phyloP scores from a whole-genome alignment of 179 eudicot species.

The Dionaea muscipula region DNA sequence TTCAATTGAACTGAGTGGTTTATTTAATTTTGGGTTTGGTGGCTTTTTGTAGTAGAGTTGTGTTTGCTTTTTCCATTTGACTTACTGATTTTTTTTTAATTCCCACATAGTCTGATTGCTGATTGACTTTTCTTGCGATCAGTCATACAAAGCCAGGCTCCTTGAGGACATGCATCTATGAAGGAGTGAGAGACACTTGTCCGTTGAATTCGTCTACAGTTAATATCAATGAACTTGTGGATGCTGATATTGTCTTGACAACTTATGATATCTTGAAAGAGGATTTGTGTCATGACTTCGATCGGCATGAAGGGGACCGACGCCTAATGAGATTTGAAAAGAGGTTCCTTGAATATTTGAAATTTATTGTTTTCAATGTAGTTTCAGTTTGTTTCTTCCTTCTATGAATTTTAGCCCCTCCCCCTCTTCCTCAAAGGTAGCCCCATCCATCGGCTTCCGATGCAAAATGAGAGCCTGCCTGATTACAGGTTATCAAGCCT shows the following conservation, averaged over 20 bases:
- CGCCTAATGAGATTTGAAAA: conserved; percentile 77
- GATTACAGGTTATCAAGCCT: too few species aligned
- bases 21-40: too few species aligned
- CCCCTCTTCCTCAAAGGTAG: too few species aligned
- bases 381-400: too few species aligned
- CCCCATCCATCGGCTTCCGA: too few species aligned
- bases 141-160: conserved; percentile 91
- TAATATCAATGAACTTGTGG: conserved; percentile 46
- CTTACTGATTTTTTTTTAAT: conserved; percentile 2
- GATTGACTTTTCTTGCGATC: conserved; percentile 12
- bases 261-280: conserved; percentile 85
- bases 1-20: too few species aligned
- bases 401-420: too few species aligned
- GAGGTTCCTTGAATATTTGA: conserved; percentile 36
- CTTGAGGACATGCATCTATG: conserved; percentile 63
- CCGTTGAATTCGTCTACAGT: conserved; percentile 29
- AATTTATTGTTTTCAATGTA: background rate
- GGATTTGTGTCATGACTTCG: conserved; percentile 87
- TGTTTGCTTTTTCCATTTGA: background rate
- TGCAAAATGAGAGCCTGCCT: too few species aligned
- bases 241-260: conserved; percentile 86
- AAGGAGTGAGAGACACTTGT: conserved; percentile 63
- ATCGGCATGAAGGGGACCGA: conserved; percentile 92
- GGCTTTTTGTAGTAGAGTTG: too few species aligned
- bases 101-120: conserved; percentile 7